phyloP scores from a whole-genome alignment of 2,329 filamentous ascomycete genomes.

The Hypoxylon sp. region DNA sequence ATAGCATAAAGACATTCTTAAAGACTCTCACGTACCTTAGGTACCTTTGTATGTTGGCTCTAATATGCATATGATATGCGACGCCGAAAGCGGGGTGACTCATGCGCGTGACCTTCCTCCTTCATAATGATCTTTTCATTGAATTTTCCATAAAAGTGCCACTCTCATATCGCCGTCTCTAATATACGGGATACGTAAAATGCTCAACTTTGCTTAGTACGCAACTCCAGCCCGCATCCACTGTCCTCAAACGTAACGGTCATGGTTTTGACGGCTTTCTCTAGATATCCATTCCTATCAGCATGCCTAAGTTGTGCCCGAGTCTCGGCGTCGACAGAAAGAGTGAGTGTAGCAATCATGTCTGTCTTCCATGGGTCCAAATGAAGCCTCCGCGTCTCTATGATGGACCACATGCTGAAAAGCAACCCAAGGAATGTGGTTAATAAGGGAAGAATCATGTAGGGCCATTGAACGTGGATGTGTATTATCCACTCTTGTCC shows the following conservation, averaged over 20 bases:
- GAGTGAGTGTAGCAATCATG: slow-evolving; percentile 43
- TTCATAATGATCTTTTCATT: neutral
- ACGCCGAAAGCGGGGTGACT: too few species aligned
- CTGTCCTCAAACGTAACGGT: slow-evolving; percentile 38
- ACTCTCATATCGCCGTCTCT: too few species aligned
- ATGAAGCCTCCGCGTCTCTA: slow-evolving; percentile 38
- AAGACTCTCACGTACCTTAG: too few species aligned
- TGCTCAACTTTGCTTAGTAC: slow-evolving; percentile 9
- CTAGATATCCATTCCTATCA: slow-evolving; percentile 36
- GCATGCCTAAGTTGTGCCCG: slow-evolving; percentile 43
- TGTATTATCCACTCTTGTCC: slow-evolving; percentile 41
- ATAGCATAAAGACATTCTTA: neutral
- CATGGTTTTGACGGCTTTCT: slow-evolving; percentile 35
- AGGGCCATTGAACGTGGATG: slow-evolving; percentile 46
- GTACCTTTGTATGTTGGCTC: neutral
- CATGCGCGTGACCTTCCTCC: neutral
- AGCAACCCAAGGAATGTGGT: slow-evolving; percentile 27
- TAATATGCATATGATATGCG: too few species aligned
- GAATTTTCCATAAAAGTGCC: too few species aligned
- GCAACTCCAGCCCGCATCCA: slow-evolving; percentile 42
- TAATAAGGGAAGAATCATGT: slow-evolving; percentile 41
- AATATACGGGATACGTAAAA: too few species aligned
- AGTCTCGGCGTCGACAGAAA: slow-evolving; percentile 44
- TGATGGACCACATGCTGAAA: slow-evolving; percentile 37
- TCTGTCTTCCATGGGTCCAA: slow-evolving; percentile 45